Percentiles rank a stretch among this genome's conserved stretches.
Conservation (phyloP, 139 green algal genomes). For the Tetradesmus obliquus region DNA sequence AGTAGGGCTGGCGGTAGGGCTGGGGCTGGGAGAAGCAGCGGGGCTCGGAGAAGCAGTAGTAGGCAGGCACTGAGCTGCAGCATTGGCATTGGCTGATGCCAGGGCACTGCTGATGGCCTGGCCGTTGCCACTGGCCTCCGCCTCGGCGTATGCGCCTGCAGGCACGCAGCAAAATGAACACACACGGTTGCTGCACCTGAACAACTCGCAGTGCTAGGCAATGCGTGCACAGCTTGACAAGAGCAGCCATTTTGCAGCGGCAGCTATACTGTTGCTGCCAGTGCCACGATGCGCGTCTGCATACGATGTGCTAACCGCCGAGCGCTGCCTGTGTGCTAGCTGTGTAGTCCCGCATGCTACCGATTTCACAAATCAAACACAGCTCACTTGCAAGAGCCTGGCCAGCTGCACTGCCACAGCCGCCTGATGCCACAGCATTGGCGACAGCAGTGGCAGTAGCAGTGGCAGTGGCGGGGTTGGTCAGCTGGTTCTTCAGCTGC, state of each 20-base stretch:
- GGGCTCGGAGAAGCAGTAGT: background rate
- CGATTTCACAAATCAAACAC: background rate
- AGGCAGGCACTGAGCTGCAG: conserved; percentile 11
- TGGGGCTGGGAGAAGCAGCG: background rate
- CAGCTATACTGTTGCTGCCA: background rate
- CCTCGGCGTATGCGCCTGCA: conserved; percentile 8
- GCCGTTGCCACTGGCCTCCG: background rate
- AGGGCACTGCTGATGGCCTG: background rate
- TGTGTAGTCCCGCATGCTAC: no score
- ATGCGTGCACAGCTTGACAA: background rate
- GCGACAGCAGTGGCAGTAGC: background rate
- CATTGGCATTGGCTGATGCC: background rate
- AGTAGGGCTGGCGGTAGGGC: background rate
- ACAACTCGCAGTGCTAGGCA: background rate
- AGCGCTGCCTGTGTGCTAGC: no score
- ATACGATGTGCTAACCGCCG: background rate
- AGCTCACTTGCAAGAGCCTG: conserved; percentile 30
- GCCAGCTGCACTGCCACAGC: background rate
- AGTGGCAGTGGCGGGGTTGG: background rate
- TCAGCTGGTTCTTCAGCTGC: background rate
- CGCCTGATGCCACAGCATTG: conserved; percentile 16
- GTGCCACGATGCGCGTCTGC: background rate
- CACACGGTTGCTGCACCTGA: no score
- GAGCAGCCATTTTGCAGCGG: background rate
- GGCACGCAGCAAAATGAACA: no score